Conservation (phyloP, 1,284 basidiomycete genomes). For the Athelia psychrophila region DNA sequence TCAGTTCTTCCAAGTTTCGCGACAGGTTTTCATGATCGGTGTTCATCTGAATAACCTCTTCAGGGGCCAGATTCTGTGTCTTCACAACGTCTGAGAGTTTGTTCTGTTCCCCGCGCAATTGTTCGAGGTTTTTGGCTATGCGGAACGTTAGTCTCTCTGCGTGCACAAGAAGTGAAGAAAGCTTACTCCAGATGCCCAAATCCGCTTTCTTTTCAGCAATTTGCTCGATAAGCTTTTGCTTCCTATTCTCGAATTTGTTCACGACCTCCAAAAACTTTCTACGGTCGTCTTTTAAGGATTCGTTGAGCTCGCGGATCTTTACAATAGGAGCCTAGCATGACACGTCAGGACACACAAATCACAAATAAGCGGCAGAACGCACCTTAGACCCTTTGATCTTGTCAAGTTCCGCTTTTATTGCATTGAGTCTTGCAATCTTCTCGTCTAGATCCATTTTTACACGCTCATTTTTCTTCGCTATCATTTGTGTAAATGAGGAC, state of each 20-base stretch:
- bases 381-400: conserved; percentile 61
- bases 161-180: conserved; percentile 3
- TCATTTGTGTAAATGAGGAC: conserved; percentile 3
- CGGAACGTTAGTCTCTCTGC: conserved; percentile 2
- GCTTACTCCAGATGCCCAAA: conserved; percentile 47
- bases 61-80: conserved; percentile 80
- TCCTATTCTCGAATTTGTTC: conserved; percentile 59
- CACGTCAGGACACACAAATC: conserved; percentile 9
- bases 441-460: conserved; percentile 61
- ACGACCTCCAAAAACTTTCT: conserved; percentile 71
- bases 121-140: conserved; percentile 55
- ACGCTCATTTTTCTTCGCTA: conserved; percentile 66
- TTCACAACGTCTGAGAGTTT: conserved; percentile 66
- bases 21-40: conserved; percentile 75
- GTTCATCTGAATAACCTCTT: conserved; percentile 86
- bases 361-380: conserved; percentile 12
- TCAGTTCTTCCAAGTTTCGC: conserved; percentile 72
- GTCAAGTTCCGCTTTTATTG: conserved; percentile 50
- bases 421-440: conserved; percentile 41
- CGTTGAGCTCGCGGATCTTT: conserved; percentile 55
- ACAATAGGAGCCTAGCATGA: conserved; percentile 59
- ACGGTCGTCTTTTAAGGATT: conserved; percentile 56
- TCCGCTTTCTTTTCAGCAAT: conserved; percentile 65
- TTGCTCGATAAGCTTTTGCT: conserved; percentile 57
- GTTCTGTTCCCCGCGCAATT: conserved; percentile 60